These are phyloP conservation scores for Solanum gandarillasii DNA, from an alignment of 257 asterid genomes.

Conservation along the genomic window DNA sequence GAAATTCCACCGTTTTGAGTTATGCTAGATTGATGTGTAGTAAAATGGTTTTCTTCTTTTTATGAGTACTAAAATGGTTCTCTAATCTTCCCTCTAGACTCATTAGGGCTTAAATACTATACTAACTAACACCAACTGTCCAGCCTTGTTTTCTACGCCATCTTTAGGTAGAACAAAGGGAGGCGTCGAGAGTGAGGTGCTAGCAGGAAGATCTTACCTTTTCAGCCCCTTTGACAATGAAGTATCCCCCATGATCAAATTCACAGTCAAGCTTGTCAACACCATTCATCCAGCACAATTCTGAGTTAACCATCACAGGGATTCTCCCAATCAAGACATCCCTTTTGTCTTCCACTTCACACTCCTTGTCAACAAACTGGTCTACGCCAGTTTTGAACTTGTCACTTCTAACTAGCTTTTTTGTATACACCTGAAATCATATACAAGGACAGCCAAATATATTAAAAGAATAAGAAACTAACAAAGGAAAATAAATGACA, in stretches of 20 bases:
- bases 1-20: background rate
- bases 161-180: background rate
- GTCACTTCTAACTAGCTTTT: slow-evolving; percentile 53
- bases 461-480: background rate
- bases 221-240: slow-evolving; percentile 89
- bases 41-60: background rate
- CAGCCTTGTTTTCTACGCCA: background rate
- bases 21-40: background rate
- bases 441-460: background rate
- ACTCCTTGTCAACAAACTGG: slow-evolving; percentile 34
- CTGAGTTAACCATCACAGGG: slow-evolving; percentile 90
- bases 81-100: background rate
- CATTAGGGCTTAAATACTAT: background rate
- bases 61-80: background rate
- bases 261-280: slow-evolving; percentile 60
- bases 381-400: slow-evolving; percentile 77
- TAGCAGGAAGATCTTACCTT: slow-evolving; percentile 41
- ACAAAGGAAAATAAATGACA: background rate
- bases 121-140: background rate
- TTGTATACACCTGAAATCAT: slow-evolving; percentile 51
- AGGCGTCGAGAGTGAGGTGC: background rate
- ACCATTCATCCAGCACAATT: slow-evolving; percentile 58
- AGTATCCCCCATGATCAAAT: slow-evolving; percentile 91
- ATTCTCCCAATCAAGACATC: slow-evolving; percentile 57
- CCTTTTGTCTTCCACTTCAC: slow-evolving; percentile 19